A percentile compares a stretch with the other conserved stretches of the same genome.
phyloP scores from a whole-genome alignment of 768 basidiomycete genomes.

The Naganishia friedmannii region DNA sequence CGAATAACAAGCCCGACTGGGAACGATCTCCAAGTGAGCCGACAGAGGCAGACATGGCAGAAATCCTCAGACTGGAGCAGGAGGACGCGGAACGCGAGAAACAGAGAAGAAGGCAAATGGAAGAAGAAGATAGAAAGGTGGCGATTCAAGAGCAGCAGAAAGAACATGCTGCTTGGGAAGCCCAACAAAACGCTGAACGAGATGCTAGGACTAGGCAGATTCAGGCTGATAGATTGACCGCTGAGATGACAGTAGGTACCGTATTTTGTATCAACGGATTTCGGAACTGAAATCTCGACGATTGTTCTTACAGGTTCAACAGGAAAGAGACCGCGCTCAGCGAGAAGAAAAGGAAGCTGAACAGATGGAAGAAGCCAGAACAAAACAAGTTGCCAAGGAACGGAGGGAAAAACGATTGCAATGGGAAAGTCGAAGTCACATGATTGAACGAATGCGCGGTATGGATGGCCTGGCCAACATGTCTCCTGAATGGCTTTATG shows the following conservation, averaged over 20 bases:
- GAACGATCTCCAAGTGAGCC: conserved; percentile 26
- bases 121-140: conserved; percentile 43
- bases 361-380: conserved; percentile 26
- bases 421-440: conserved; percentile 29
- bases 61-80: conserved; percentile 42
- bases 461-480: conserved; percentile 15
- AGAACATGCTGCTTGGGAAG: conserved; percentile 49
- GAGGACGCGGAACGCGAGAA: conserved; percentile 44
- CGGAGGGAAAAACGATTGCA: conserved; percentile 34
- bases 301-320: conserved; percentile 1
- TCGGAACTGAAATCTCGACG: background rate
- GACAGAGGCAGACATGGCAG: conserved; percentile 34
- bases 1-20: conserved; percentile 24
- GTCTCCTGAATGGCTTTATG: conserved; percentile 21
- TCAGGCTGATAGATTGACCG: conserved; percentile 35
- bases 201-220: conserved; percentile 41
- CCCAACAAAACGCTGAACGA: conserved; percentile 40
- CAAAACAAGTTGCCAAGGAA: conserved; percentile 28
- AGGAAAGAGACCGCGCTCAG: conserved; percentile 28
- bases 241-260: conserved; percentile 13
- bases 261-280: background rate
- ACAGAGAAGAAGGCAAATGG: conserved; percentile 39
- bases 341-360: conserved; percentile 24
- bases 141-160: conserved; percentile 50
- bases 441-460: conserved; percentile 16